Percentiles rank a stretch among this genome's conserved stretches.
phyloP scores from a whole-genome alignment of 202 grass and related monocot species.

The Setaria viridis region DNA sequence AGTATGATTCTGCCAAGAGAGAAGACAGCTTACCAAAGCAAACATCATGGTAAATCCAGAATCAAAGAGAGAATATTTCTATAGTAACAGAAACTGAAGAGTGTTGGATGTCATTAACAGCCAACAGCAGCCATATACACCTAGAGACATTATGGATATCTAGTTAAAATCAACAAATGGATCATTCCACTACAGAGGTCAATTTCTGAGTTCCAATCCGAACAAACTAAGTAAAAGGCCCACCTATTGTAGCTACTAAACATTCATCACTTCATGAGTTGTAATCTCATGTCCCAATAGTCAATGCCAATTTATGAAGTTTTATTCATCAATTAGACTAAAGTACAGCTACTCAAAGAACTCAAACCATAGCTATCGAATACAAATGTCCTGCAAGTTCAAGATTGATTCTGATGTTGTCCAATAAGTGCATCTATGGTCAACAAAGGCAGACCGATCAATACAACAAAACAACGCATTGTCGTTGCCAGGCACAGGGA shows the following conservation, averaged over 20 bases:
- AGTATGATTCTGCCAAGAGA: not conserved
- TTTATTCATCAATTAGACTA: not conserved
- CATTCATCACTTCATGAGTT: not conserved
- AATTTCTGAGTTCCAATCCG: not conserved
- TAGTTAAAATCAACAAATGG: not conserved
- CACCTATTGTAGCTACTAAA: not conserved
- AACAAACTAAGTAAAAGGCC: not conserved
- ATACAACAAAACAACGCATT: not conserved
- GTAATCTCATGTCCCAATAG: too few relatives aligned
- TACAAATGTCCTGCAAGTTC: not conserved
- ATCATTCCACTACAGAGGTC: not conserved
- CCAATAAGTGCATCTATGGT: not conserved
- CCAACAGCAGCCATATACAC: not conserved
- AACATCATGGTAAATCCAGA: not conserved
- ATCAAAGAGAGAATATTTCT: not conserved
- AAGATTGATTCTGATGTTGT: slow-evolving; percentile 4
- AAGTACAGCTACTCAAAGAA: not conserved
- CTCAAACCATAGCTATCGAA: not conserved
- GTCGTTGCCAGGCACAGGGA: not conserved
- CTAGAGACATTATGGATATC: not conserved
- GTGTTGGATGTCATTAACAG: not conserved
- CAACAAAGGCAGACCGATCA: not conserved
- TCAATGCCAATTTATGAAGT: too few relatives aligned
- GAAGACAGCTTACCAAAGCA: not conserved
- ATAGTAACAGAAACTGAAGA: not conserved